Conservation (phyloP, 345 rosid genomes). For the Eucalyptus dawsonii region DNA sequence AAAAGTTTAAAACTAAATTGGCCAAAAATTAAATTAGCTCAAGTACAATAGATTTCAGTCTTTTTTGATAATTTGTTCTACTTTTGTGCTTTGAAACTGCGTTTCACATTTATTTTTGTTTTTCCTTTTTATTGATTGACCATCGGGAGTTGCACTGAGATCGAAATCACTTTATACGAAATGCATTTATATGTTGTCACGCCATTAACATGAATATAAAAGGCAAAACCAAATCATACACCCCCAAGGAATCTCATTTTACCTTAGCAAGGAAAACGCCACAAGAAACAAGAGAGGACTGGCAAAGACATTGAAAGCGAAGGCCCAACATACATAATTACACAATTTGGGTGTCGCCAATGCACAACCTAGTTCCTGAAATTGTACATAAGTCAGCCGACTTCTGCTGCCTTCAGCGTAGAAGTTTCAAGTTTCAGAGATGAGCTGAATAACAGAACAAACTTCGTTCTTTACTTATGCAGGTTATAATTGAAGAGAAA, state of each 20-base stretch:
- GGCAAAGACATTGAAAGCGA: not conserved
- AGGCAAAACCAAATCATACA: not conserved
- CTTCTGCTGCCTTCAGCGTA: not conserved
- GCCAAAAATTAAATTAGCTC: not conserved
- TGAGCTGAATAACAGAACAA: not conserved
- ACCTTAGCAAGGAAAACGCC: not conserved
- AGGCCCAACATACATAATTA: not conserved
- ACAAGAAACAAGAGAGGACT: not conserved
- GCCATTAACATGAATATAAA: not conserved
- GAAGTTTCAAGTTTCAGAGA: not conserved
- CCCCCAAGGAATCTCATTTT: not conserved
- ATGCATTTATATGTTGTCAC: not conserved
- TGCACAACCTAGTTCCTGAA: not conserved
- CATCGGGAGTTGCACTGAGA: not conserved
- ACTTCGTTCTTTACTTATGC: not conserved
- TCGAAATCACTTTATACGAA: not conserved
- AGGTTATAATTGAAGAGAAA: not conserved
- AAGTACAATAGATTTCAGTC: rapidly evolving
- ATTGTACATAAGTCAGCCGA: not conserved
- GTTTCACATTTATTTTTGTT: not conserved
- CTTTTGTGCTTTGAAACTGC: not conserved
- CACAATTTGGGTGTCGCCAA: not conserved
- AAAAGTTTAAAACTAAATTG: not conserved
- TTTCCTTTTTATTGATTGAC: not conserved
- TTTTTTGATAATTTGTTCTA: not conserved